A percentile compares a stretch with the other conserved stretches of the same genome.
phyloP scores from a whole-genome alignment of 208 protist genomes.

The Strigomonas culicis region DNA sequence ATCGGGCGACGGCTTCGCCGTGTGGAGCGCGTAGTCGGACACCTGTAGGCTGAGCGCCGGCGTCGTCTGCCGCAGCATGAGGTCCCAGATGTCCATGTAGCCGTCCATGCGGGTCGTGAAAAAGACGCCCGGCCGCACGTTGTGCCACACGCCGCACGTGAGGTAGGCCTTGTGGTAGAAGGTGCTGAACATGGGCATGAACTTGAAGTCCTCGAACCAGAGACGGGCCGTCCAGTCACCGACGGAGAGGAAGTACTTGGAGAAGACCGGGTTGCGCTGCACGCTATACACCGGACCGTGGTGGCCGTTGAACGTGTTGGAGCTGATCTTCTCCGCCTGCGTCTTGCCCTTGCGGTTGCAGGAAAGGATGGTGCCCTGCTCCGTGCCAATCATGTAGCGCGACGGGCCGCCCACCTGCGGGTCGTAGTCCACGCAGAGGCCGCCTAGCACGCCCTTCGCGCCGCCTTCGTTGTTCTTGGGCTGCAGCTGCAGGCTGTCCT shows the following conservation, averaged over 20 bases:
- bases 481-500: conserved; percentile 84
- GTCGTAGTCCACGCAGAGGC: conserved; percentile 95
- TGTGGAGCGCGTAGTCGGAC: conserved; percentile 88
- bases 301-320: conserved; percentile 94
- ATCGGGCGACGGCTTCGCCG: conserved; percentile 68
- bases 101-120: conserved; percentile 96
- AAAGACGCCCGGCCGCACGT: conserved; percentile 93
- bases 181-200: conserved; percentile 94
- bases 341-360: conserved; percentile 96
- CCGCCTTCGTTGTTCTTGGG: conserved; percentile 90
- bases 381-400: conserved; percentile 97
- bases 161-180: conserved; percentile 95
- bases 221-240: conserved; percentile 96
- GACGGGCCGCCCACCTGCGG: conserved; percentile 89
- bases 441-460: conserved; percentile 86
- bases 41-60: conserved; percentile 91
- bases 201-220: conserved; percentile 96
- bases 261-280: conserved; percentile 92
- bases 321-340: conserved; percentile 90
- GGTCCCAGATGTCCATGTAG: conserved; percentile 95
- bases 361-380: conserved; percentile 93
- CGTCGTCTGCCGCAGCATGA: conserved; percentile 92
- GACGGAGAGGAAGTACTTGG: conserved; percentile 96
- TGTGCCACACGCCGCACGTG: conserved; percentile 92
- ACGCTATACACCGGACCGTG: conserved; percentile 96